phyloP scores from a whole-genome alignment of 352 stramenopile genomes.

The Phytophthora quininea region DNA sequence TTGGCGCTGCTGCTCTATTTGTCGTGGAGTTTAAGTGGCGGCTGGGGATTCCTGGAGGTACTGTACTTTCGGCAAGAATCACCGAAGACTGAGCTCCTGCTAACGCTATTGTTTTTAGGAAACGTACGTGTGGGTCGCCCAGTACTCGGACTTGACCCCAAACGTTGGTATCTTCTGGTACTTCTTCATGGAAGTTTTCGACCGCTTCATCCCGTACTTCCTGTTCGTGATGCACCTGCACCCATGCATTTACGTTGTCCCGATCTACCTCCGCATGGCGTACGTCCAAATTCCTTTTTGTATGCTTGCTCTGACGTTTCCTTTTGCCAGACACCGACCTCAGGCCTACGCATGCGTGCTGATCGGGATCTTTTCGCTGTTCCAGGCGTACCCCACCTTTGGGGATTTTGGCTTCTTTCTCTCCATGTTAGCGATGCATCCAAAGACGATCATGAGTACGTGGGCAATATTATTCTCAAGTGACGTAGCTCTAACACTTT shows the following conservation, averaged over 20 bases:
- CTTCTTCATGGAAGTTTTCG: constrained; percentile 90
- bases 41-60: constrained; percentile 73
- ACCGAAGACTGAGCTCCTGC: background rate
- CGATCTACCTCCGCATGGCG: constrained; percentile 79
- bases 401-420: constrained; percentile 86
- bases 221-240: constrained; percentile 82
- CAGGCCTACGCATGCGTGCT: constrained; percentile 71
- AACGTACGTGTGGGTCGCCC: constrained; percentile 82
- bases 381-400: constrained; percentile 81
- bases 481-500: background rate
- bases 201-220: constrained; percentile 88
- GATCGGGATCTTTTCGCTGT: constrained; percentile 78
- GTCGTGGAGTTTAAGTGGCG: constrained; percentile 56
- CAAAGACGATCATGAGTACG: constrained; percentile 81
- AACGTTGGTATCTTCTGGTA: constrained; percentile 91
- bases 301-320: background rate
- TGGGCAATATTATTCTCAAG: background rate
- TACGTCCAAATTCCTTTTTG: constrained; percentile 28
- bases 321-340: constrained; percentile 55
- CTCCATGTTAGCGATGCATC: constrained; percentile 66
- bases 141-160: constrained; percentile 83
- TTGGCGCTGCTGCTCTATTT: constrained; percentile 53
- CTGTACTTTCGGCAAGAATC: background rate
- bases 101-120: constrained; percentile 38
- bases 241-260: constrained; percentile 80